phyloP scores from a whole-genome alignment of 2,329 filamentous ascomycete species.

The Neodidymelliopsis sp. region DNA sequence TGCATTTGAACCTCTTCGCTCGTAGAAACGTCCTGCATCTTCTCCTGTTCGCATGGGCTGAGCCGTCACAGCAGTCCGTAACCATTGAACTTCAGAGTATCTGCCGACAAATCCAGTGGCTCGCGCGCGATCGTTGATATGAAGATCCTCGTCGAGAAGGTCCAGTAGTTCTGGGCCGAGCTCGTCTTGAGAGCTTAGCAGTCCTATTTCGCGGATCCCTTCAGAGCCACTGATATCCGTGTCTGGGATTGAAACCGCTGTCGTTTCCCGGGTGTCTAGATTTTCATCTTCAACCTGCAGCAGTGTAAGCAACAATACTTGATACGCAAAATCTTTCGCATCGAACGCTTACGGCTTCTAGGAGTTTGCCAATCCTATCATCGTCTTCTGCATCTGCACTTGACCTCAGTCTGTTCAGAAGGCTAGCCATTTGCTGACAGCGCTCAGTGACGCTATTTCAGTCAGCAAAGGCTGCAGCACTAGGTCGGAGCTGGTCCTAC shows the following conservation, averaged over 20 bases:
- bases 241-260: slow-evolving; percentile 25
- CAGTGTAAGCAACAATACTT: slow-evolving; percentile 13
- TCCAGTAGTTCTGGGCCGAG: slow-evolving; percentile 31
- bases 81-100: slow-evolving; percentile 45
- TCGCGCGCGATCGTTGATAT: slow-evolving; percentile 30
- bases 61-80: slow-evolving; percentile 34
- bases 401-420: slow-evolving; percentile 28
- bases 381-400: slow-evolving; percentile 30
- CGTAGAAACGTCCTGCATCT: slow-evolving; percentile 5
- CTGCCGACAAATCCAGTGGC: slow-evolving; percentile 47
- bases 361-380: slow-evolving; percentile 31
- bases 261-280: slow-evolving; percentile 25
- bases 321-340: not conserved
- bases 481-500: slow-evolving; percentile 23
- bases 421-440: slow-evolving; percentile 37
- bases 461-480: slow-evolving; percentile 18
- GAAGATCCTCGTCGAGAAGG: slow-evolving; percentile 40
- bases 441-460: slow-evolving; percentile 37
- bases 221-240: slow-evolving; percentile 28
- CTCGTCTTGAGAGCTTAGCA: slow-evolving; percentile 19
- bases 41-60: slow-evolving; percentile 28
- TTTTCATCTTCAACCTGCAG: slow-evolving; percentile 39
- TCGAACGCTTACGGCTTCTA: slow-evolving; percentile 28
- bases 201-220: slow-evolving; percentile 14
- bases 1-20: slow-evolving; percentile 16